Base-by-base conservation (phyloP, 129 eudicot genomes). In the Sambucus nigra region DNA sequence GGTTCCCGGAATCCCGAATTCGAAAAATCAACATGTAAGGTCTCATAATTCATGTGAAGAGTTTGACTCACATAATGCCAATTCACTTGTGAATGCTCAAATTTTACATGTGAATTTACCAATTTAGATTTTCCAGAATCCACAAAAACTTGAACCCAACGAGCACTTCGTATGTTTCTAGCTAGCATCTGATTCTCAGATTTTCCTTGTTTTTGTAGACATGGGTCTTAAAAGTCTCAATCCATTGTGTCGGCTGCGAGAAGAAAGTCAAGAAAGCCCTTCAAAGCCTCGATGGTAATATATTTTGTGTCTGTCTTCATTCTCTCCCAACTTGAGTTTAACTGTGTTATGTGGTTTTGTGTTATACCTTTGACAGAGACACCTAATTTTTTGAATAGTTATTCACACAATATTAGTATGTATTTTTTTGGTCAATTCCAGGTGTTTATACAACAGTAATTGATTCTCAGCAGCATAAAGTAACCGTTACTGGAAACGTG, bases 191-290 rank as follows among this genome's bases (percentile, higher is more conserved):
- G 17, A 18, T 13, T 21, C 32, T 20, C 18, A 11, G 1, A 25
- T 13, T 17, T 41, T 39, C 19, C 25, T 32, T 22, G 3, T 7
- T 33, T 17, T 40, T 32, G 18, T 74, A 83, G 89, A 83, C 87
- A 53, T 88, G 91, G 84, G 51, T 61, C 11, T 71, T 84, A 71
- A 88, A 66, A 72, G 94, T 78, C 64, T 75, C 72, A 5, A 87
- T 87, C 53, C 88, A 87, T 35, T 88, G 94, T 40, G 94, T 68
- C 72, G 97, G 97, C 26, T 88, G 94, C 73, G 75, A 73, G 80
- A 88, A 80, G 77, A 88, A 80, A 78, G 97, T 88, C 5, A 84
- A 62, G 76, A 88, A 84, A 76, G 77, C 84, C 48, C 94, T 88
- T 18, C 92, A 78, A 38, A 73, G 67, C 64, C 75, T 84, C 38